phyloP scores from a whole-genome alignment of 306 rosid genomes.

The Vigna mungo region DNA sequence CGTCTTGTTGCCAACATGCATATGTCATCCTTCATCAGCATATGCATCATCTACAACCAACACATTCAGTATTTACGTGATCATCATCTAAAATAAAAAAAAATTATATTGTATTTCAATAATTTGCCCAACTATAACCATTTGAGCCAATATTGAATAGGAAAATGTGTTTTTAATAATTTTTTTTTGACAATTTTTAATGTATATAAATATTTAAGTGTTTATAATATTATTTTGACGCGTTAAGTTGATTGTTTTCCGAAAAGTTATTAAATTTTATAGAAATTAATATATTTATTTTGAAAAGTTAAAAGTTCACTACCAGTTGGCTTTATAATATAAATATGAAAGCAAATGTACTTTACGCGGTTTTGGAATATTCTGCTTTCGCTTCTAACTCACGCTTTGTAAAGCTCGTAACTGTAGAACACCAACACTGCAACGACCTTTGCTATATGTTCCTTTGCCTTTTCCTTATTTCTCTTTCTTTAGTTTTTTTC shows the following conservation, averaged over 20 bases:
- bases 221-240: background rate
- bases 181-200: too few species aligned
- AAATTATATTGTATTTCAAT: too few species aligned
- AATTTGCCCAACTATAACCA: too few species aligned
- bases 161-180: too few species aligned
- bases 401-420: conserved; percentile 41
- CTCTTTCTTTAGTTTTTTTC: background rate
- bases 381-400: conserved; percentile 52
- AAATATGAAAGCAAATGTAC: conserved; percentile 54
- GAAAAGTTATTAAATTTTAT: background rate
- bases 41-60: too few species aligned
- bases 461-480: background rate
- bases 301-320: background rate
- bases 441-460: background rate
- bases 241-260: background rate
- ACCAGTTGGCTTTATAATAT: background rate
- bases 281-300: background rate
- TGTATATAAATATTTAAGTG: too few species aligned
- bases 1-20: too few species aligned
- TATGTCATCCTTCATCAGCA: too few species aligned
- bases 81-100: too few species aligned
- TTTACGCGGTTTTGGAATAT: conserved; percentile 77
- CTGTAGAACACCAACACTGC: conserved; percentile 1
- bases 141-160: too few species aligned
- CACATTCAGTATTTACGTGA: too few species aligned